Evolutionary conservation across 371 early-diverging fungal genomes (phyloP).

Genomic region (Amoeboaphelidium occidentale): DNA sequence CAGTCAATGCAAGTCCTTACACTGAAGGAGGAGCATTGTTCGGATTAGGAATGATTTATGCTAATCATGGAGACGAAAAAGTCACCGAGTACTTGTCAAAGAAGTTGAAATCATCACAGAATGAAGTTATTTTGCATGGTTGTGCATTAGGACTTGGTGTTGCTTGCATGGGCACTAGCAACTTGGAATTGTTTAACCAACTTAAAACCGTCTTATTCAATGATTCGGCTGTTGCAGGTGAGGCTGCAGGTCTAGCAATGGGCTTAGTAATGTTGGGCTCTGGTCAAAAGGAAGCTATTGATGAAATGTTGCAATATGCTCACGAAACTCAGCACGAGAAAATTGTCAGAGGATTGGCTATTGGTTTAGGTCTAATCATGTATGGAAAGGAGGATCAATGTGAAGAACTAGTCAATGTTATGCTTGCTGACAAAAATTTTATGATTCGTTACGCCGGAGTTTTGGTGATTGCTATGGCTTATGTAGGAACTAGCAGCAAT

Average conservation of each 20-base stretch:
- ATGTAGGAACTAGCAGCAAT: constrained; percentile 91
- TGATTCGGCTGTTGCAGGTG: constrained; percentile 89
- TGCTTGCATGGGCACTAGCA: constrained; percentile 82
- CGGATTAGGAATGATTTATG: constrained; percentile 93
- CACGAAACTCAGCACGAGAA: constrained; percentile 94
- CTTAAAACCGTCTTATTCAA: constrained; percentile 62
- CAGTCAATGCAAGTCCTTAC: constrained; percentile 47
- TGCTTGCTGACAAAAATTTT: constrained; percentile 74
- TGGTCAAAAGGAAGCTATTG: constrained; percentile 46
- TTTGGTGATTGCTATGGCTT: constrained; percentile 89
- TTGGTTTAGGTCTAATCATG: constrained; percentile 83
- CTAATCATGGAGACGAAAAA: constrained; percentile 53
- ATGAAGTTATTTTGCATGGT: constrained; percentile 89
- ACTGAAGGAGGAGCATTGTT: constrained; percentile 94
- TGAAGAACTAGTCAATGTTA: constrained; percentile 52
- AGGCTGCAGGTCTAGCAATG: constrained; percentile 92
- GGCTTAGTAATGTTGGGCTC: constrained; percentile 93
- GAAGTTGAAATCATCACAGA: constrained; percentile 18
- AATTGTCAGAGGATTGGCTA: constrained; percentile 81
- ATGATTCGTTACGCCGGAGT: constrained; percentile 86
- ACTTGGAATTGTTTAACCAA: constrained; percentile 59
- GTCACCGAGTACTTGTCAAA: constrained; percentile 48
- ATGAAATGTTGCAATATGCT: constrained; percentile 84
- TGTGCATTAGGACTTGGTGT: constrained; percentile 92
- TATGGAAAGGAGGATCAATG: constrained; percentile 83